These are phyloP conservation scores for Thielaviopsis ethacetica DNA, from an alignment of 2,329 filamentous ascomycete species.

Conservation along the genomic window DNA sequence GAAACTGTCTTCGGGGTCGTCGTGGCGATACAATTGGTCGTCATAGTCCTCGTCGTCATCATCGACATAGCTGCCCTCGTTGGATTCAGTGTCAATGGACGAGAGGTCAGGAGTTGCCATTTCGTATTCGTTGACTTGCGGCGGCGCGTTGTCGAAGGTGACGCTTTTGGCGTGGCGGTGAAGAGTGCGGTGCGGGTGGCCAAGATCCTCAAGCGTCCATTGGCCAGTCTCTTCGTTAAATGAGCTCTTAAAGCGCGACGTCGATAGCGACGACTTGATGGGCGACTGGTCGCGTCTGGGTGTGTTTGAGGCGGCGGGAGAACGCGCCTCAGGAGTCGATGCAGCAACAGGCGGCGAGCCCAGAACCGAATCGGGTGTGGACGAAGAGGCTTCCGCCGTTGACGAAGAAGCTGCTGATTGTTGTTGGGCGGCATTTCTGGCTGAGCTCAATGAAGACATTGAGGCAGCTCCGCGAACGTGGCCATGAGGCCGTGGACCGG, in stretches of 20 bases:
- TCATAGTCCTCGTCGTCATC: slow-evolving; percentile 58
- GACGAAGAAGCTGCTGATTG: not conserved
- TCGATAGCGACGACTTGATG: slow-evolving; percentile 75
- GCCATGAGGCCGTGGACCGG: slow-evolving; percentile 10
- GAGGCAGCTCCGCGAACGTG: slow-evolving; percentile 14
- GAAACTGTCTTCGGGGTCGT: slow-evolving; percentile 64
- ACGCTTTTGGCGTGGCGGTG: slow-evolving; percentile 90
- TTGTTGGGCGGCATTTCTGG: not conserved
- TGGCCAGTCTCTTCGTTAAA: slow-evolving; percentile 54
- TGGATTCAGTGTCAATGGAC: slow-evolving; percentile 73
- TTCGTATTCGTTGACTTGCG: slow-evolving; percentile 94
- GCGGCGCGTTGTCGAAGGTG: slow-evolving; percentile 86
- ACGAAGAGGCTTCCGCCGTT: not conserved
- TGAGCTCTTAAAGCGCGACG: slow-evolving; percentile 45
- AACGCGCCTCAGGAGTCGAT: slow-evolving; percentile 9
- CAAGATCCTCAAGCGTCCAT: slow-evolving; percentile 49
- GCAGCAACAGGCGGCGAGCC: slow-evolving; percentile 6
- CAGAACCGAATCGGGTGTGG: slow-evolving; percentile 3
- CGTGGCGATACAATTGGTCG: slow-evolving; percentile 33
- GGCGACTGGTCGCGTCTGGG: slow-evolving; percentile 68
- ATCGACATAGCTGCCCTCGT: slow-evolving; percentile 85
- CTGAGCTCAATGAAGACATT: slow-evolving; percentile 13
- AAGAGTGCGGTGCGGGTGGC: slow-evolving; percentile 48
- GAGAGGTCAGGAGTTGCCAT: slow-evolving; percentile 96
- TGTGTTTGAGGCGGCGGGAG: slow-evolving; percentile 22